These are phyloP conservation scores for Lathyrus sativus DNA, from an alignment of 306 rosid genomes.

Conservation along the genomic window DNA sequence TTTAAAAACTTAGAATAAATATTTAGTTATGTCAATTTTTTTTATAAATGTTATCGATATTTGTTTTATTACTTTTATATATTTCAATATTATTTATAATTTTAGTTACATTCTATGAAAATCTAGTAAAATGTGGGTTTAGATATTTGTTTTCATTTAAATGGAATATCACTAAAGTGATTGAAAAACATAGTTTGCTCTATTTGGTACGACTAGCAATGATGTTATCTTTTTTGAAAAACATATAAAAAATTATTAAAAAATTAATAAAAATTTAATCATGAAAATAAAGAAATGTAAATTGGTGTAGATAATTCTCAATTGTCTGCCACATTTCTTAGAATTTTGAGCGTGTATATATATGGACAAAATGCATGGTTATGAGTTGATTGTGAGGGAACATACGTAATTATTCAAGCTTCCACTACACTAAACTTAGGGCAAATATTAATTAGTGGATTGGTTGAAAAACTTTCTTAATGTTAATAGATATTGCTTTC, in stretches of 20 bases:
- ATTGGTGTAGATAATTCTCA: slow-evolving; percentile 8
- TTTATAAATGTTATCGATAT: no score
- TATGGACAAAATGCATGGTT: slow-evolving; percentile 8
- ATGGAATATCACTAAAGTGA: no score
- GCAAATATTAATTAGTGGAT: slow-evolving; percentile 10
- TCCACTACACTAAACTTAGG: not conserved
- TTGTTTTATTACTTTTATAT: no score
- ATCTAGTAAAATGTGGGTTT: no score
- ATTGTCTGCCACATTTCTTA: slow-evolving; percentile 21
- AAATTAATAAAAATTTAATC: not conserved
- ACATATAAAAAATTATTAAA: not conserved
- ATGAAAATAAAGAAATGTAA: not conserved
- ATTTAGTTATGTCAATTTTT: no score
- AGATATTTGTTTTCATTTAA: no score
- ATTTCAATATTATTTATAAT: no score
- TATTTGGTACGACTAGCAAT: no score
- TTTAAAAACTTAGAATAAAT: no score
- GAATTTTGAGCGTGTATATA: not conserved
- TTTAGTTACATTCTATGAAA: no score
- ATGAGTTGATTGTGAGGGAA: slow-evolving; percentile 1
- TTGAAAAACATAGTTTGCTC: no score
- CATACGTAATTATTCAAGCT: not conserved
- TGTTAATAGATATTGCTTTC: not conserved
- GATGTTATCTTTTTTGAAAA: no score
- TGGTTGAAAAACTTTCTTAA: not conserved